These are phyloP conservation scores for Cylindrotheca closterium DNA, from an alignment of 108 stramenopile genomes.

Conservation along the genomic window DNA sequence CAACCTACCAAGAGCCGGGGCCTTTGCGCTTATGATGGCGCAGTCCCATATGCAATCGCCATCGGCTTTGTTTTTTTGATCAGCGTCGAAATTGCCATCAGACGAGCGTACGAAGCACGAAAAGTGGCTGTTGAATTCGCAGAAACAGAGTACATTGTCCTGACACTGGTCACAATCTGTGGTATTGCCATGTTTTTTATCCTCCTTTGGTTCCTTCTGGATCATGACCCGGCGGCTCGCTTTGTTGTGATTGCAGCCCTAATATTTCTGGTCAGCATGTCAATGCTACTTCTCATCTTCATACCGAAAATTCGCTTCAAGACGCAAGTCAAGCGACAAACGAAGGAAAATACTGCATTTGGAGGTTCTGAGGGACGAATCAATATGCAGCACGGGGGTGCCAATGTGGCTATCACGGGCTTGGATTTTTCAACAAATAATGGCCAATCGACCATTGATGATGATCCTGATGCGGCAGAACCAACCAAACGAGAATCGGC, in stretches of 20 bases:
- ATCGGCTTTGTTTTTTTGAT: slow-evolving; percentile 9
- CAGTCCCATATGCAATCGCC: slow-evolving; percentile 16
- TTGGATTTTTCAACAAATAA: not conserved
- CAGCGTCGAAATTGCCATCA: not conserved
- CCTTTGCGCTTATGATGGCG: slow-evolving; percentile 4
- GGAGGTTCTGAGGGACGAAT: not conserved
- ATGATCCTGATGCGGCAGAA: not conserved
- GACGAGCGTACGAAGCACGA: not conserved
- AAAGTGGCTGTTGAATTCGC: slow-evolving; percentile 35
- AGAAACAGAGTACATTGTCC: slow-evolving; percentile 43
- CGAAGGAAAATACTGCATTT: not conserved
- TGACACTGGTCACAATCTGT: slow-evolving; percentile 23
- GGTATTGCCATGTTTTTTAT: slow-evolving; percentile 1
- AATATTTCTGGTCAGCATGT: slow-evolving; percentile 1
- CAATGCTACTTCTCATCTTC: slow-evolving; percentile 20
- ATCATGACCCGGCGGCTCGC: not conserved
- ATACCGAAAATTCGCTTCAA: slow-evolving; percentile 22
- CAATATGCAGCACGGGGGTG: not conserved
- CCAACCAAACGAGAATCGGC: no score
- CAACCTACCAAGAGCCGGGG: not conserved
- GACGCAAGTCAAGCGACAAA: not conserved
- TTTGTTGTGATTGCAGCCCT: not conserved
- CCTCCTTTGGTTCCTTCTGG: not conserved
- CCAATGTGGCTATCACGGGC: not conserved
- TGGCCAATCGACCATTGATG: not conserved